These are phyloP conservation scores for Linum tenue DNA, from an alignment of 345 rosid species.

Conservation along the genomic window DNA sequence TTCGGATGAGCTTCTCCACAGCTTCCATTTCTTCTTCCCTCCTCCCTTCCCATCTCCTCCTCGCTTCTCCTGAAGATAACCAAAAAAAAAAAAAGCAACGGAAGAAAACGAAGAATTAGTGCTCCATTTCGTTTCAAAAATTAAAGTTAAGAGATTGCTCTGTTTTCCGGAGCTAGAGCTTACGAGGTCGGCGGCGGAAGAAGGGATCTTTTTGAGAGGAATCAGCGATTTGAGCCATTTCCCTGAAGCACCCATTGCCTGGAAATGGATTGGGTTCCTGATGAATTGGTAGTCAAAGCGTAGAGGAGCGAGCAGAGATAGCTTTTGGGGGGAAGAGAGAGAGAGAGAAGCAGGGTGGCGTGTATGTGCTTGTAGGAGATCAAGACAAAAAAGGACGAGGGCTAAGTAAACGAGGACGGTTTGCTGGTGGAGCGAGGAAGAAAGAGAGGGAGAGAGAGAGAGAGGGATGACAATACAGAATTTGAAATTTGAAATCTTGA, in stretches of 20 bases:
- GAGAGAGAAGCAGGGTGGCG: neutral
- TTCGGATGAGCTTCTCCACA: constrained; percentile 87
- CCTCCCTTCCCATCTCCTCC: constrained; percentile 27
- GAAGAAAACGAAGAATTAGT: neutral
- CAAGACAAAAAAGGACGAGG: neutral
- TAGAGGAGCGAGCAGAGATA: neutral
- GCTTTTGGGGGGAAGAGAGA: neutral
- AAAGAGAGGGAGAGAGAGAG: neutral
- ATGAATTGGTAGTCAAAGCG: too few species aligned
- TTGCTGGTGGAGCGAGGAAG: neutral
- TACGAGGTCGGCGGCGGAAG: constrained; percentile 40
- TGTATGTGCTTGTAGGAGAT: neutral
- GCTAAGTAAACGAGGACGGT: constrained; percentile 19
- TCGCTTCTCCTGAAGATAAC: constrained; percentile 31
- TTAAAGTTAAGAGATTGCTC: too few species aligned
- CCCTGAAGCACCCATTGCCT: constrained; percentile 59
- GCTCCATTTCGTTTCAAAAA: neutral
- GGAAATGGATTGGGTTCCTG: neutral
- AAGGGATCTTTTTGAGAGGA: constrained; percentile 29
- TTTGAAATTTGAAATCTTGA: constrained; percentile 36
- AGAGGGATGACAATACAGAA: neutral
- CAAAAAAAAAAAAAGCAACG: neutral
- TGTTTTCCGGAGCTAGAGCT: neutral
- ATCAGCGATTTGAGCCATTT: constrained; percentile 66
- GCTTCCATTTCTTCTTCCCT: constrained; percentile 83